Evolutionary conservation across 352 stramenopile species (phyloP).

Genomic region (Phytophthora hibernalis): DNA sequence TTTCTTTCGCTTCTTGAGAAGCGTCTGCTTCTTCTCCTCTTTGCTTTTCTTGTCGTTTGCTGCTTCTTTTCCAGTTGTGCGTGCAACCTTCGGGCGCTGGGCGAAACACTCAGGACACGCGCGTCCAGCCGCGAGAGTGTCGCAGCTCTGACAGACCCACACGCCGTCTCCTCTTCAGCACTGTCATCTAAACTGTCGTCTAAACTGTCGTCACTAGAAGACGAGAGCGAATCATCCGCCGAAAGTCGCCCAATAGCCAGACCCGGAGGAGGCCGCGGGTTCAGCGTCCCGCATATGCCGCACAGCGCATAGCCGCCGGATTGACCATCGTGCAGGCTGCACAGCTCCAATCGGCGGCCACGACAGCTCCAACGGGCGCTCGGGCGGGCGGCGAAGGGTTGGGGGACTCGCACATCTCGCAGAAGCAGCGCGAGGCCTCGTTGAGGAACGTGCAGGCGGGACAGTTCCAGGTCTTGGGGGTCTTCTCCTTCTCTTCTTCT

Average conservation of each 20-base stretch:
- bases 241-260: slow-evolving; percentile 51
- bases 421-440: slow-evolving; percentile 61
- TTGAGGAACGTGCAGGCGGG: slow-evolving; percentile 79
- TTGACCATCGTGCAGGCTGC: slow-evolving; percentile 81
- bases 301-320: slow-evolving; percentile 54
- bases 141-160: slow-evolving; percentile 48
- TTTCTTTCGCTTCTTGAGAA: slow-evolving; percentile 37
- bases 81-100: slow-evolving; percentile 27
- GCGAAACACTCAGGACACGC: slow-evolving; percentile 54
- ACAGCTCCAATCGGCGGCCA: slow-evolving; percentile 57
- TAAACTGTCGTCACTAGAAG: slow-evolving; percentile 40
- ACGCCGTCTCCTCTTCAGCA: slow-evolving; percentile 28
- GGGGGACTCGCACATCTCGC: slow-evolving; percentile 78
- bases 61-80: slow-evolving; percentile 27
- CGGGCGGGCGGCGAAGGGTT: slow-evolving; percentile 50
- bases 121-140: slow-evolving; percentile 26
- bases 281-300: slow-evolving; percentile 68
- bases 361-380: slow-evolving; percentile 12
- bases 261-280: slow-evolving; percentile 55
- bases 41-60: slow-evolving; percentile 34
- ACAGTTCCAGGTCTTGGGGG: slow-evolving; percentile 60
- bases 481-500: slow-evolving; percentile 13
- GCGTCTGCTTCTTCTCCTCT: slow-evolving; percentile 39
- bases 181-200: slow-evolving; percentile 36
- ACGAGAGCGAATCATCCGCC: slow-evolving; percentile 41